Conservation (phyloP, 768 basidiomycete species). For the Lactarius hengduanensis region DNA sequence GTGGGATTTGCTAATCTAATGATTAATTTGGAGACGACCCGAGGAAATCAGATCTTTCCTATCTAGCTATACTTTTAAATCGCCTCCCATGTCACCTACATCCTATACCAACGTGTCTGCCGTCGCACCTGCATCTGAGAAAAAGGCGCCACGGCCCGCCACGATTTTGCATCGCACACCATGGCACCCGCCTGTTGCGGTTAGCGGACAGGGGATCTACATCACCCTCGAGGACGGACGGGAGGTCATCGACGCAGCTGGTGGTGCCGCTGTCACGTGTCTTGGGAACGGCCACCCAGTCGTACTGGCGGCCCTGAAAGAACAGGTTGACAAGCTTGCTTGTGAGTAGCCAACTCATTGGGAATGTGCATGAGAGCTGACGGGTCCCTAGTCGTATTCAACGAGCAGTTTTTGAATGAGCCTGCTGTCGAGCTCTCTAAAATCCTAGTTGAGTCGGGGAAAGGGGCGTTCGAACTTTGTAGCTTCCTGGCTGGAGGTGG, state of each 20-base stretch:
- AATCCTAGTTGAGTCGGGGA: conserved; percentile 57
- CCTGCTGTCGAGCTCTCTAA: conserved; percentile 81
- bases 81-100: conserved; percentile 1
- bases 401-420: conserved; percentile 77
- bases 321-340: conserved; percentile 73
- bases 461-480: conserved; percentile 70
- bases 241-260: conserved; percentile 73
- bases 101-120: background rate
- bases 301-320: conserved; percentile 71
- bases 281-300: conserved; percentile 72
- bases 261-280: conserved; percentile 83
- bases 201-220: conserved; percentile 65
- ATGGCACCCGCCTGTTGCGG: conserved; percentile 70
- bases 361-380: background rate
- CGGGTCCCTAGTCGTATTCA: conserved; percentile 69
- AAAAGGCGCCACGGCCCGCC: conserved; percentile 21
- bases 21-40: too few species aligned
- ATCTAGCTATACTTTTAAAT: conserved; percentile 1
- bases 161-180: conserved; percentile 52
- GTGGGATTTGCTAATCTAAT: too few species aligned
- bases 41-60: background rate
- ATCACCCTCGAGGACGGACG: conserved; percentile 68
- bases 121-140: background rate
- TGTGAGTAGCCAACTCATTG: conserved; percentile 47
- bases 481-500: conserved; percentile 77